Percentiles rank a stretch among this genome's conserved stretches.
phyloP scores from a whole-genome alignment of 2,329 filamentous ascomycete species.

The Colletotrichum liaoningense region DNA sequence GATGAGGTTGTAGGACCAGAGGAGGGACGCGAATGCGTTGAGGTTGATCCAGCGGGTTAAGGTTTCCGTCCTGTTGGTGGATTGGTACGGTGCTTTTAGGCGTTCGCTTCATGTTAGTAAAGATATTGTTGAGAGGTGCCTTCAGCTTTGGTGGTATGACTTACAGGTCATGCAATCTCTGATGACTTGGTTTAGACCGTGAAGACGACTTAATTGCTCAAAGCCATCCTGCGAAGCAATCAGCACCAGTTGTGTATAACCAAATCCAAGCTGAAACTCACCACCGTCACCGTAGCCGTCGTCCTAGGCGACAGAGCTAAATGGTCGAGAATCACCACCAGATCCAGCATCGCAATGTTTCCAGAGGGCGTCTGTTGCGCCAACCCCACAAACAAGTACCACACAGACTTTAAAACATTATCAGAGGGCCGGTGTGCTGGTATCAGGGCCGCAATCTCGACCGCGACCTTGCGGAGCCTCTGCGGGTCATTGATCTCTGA shows the following conservation, averaged over 20 bases:
- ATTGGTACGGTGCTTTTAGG: slow-evolving; percentile 3
- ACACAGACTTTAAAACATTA: slow-evolving; percentile 18
- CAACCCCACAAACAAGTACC: slow-evolving; percentile 32
- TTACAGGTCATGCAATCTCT: slow-evolving; percentile 24
- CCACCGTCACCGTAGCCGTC: slow-evolving; percentile 8
- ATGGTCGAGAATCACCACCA: slow-evolving; percentile 28
- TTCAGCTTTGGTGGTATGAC: not conserved
- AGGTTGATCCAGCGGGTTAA: slow-evolving; percentile 28
- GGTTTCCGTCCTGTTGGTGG: not conserved
- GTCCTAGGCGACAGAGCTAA: slow-evolving; percentile 32
- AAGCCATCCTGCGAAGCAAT: slow-evolving; percentile 16
- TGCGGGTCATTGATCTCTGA: slow-evolving; percentile 14
- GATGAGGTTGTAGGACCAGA: slow-evolving; percentile 35
- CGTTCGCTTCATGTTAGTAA: not conserved
- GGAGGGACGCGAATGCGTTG: slow-evolving; percentile 34
- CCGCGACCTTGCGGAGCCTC: not conserved
- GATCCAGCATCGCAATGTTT: slow-evolving; percentile 27
- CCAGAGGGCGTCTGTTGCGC: slow-evolving; percentile 34
- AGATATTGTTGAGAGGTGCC: not conserved
- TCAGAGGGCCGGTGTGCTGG: slow-evolving; percentile 2
- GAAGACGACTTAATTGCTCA: slow-evolving; percentile 25
- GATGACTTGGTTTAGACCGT: slow-evolving; percentile 11
- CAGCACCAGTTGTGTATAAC: too few relatives aligned
- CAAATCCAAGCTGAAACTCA: not conserved
- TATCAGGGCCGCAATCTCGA: slow-evolving; percentile 4